Evolutionary conservation across 352 stramenopile species (phyloP).

Genomic region (Phytophthora nicotianae): DNA sequence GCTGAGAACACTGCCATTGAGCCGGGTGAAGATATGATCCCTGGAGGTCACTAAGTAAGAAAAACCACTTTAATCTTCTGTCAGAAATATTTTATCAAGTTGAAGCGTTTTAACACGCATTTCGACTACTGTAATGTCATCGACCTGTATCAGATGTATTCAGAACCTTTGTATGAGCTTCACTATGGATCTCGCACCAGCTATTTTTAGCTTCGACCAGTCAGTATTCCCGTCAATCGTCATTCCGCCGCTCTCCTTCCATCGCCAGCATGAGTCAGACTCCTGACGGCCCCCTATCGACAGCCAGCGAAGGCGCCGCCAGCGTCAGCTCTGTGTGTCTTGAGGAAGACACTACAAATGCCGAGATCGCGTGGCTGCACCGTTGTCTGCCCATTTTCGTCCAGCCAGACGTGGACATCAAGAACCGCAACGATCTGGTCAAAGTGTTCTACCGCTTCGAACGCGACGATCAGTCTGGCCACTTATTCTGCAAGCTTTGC

Average conservation of each 20-base stretch:
- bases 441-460: conserved; percentile 88
- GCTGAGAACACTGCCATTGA: conserved; percentile 27
- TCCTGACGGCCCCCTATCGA: conserved; percentile 23
- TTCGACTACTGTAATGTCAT: not conserved
- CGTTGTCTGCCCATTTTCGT: conserved; percentile 84
- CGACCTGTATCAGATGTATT: conserved; percentile 9
- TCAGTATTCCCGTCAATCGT: conserved; percentile 17
- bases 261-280: conserved; percentile 22
- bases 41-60: conserved; percentile 32
- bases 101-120: conserved; percentile 1
- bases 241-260: conserved; percentile 6
- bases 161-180: conserved; percentile 8
- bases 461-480: conserved; percentile 49
- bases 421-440: conserved; percentile 81
- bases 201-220: conserved; percentile 1
- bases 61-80: no score
- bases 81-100: conserved; percentile 1
- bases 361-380: conserved; percentile 76
- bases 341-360: conserved; percentile 34
- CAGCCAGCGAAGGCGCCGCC: conserved; percentile 22
- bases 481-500: conserved; percentile 79
- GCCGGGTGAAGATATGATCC: conserved; percentile 36
- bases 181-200: conserved; percentile 4
- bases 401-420: conserved; percentile 83
- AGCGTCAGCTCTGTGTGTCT: conserved; percentile 21